Base-by-base conservation (phyloP, 352 stramenopile species). In the Globisporangium barbulae region DNA sequence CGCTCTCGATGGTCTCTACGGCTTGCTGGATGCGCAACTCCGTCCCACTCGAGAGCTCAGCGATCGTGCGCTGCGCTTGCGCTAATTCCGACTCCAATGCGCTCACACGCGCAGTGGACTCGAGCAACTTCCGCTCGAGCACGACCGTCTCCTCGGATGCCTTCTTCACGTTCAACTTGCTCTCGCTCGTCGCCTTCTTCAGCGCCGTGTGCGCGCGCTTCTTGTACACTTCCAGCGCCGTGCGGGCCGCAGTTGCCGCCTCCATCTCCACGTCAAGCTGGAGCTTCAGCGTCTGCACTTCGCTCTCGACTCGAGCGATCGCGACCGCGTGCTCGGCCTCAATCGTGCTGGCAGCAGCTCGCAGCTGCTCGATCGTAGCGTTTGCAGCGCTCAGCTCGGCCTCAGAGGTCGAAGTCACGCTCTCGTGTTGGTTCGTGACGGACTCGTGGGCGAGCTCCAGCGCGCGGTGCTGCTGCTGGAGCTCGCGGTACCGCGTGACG, bases 181-280 rank as follows among this genome's bases (percentile, higher is more conserved):
- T 84, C 53, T 91, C 85, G 63, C 63, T 76, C 5, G 76, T 87
- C 37, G 83, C 76, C 55, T 92, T 94, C 72, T 94, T 94, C 19
- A 94, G 53, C 17, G 85, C 85, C 2, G 74, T 88, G 35, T 87
- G 80, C 0, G 85, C 85, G 22, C 85, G 81, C 63, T 90, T 90
- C 75, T 90, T 92, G 73, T 94, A 94, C 48, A 74, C 76, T 63
- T 91, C 85, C 19, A 94, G 72, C n/a, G 84, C 83, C 5, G 71
- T 67, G 0, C 76, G 72, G 3, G 81, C 79, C 35, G 81, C 76
- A 33, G 67, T 71, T 0, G 82, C 72, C 13, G 67, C 81, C 50
- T 89, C 79, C 31, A 70, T 79, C 69, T 91, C 81, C 12, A 75
- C 54, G 45, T 80, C 56, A 4, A 88, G 59, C 64, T 89, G 65